phyloP scores from a whole-genome alignment of 768 basidiomycete species.

The Asterophora lycoperdoides region DNA sequence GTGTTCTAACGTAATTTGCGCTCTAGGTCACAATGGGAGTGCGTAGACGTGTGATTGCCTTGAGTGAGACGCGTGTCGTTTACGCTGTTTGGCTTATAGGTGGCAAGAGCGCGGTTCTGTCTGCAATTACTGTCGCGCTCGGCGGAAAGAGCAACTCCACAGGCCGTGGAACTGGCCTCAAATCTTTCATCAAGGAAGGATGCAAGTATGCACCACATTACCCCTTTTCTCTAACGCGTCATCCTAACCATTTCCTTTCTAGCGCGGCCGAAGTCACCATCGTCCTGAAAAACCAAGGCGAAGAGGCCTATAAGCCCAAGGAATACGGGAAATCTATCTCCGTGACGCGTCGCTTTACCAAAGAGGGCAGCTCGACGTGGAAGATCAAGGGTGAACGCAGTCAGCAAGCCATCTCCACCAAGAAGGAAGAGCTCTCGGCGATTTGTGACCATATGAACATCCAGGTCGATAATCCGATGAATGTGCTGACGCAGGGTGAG shows the following conservation, averaged over 20 bases:
- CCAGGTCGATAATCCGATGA: conserved; percentile 95
- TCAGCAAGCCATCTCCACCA: conserved; percentile 48
- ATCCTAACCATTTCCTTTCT: conserved; percentile 5
- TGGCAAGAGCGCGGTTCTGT: conserved; percentile 92
- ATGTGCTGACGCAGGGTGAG: conserved; percentile 81
- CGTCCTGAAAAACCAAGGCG: conserved; percentile 82
- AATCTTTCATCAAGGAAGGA: conserved; percentile 82
- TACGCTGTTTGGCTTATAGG: conserved; percentile 40
- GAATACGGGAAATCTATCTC: conserved; percentile 85
- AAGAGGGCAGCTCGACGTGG: conserved; percentile 73
- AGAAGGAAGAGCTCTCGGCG: conserved; percentile 78
- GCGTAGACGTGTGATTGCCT: background rate
- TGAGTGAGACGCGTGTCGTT: background rate
- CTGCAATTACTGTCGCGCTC: conserved; percentile 88
- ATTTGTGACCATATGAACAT: conserved; percentile 97
- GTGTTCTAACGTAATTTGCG: too few relatives aligned
- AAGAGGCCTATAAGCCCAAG: conserved; percentile 81
- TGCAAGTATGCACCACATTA: conserved; percentile 51
- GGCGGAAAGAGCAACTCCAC: conserved; percentile 93
- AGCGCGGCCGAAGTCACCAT: conserved; percentile 77
- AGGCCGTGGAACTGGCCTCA: conserved; percentile 81
- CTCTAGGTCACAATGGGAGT: conserved; percentile 88
- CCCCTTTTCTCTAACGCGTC: background rate
- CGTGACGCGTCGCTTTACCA: conserved; percentile 77
- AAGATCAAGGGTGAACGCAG: conserved; percentile 67